A percentile compares a stretch with the other conserved stretches of the same genome.
Conservation (phyloP, 176 grass and related monocot species). For the Carex parvula region DNA sequence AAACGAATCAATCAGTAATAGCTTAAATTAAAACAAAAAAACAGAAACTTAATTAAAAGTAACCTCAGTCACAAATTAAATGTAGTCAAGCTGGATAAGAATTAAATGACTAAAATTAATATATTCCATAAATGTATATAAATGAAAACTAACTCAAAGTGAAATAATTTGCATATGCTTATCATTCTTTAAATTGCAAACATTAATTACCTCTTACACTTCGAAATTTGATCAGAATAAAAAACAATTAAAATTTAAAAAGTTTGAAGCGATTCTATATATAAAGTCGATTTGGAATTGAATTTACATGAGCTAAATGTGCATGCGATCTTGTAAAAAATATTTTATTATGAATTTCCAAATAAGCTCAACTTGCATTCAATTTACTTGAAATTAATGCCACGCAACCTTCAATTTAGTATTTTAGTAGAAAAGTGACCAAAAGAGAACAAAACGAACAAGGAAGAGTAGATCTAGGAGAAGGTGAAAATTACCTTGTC, state of each 20-base stretch:
- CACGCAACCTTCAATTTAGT: background rate
- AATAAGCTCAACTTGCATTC: background rate
- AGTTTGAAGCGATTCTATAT: background rate
- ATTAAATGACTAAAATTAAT: background rate
- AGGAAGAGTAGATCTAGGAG: background rate
- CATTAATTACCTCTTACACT: background rate
- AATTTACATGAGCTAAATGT: background rate
- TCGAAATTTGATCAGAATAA: background rate
- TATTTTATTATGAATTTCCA: background rate
- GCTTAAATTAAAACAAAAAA: background rate
- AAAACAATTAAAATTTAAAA: background rate
- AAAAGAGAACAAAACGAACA: background rate
- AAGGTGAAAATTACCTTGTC: background rate
- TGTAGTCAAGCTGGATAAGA: background rate
- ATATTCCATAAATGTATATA: background rate
- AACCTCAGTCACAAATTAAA: background rate
- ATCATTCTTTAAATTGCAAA: background rate
- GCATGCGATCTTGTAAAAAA: background rate
- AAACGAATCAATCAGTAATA: background rate
- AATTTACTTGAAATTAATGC: background rate
- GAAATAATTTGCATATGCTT: background rate
- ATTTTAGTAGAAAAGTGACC: background rate
- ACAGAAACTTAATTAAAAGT: background rate
- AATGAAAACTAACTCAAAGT: too few species aligned
- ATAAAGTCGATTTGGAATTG: background rate